These are phyloP conservation scores for Wickerhamomyces hampshirensis DNA, from an alignment of 805 yeast species.

Conservation along the genomic window DNA sequence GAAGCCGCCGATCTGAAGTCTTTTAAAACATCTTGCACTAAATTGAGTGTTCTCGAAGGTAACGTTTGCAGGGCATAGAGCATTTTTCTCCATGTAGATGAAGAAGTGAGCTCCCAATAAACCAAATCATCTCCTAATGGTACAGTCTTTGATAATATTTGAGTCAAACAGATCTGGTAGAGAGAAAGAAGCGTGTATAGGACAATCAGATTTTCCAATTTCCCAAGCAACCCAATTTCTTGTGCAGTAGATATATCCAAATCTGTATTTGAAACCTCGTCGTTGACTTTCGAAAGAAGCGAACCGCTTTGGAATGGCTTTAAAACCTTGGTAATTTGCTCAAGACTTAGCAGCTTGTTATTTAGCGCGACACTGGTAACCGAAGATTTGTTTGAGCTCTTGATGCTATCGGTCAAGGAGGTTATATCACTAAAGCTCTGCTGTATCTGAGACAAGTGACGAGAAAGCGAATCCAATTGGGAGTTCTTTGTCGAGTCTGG, in stretches of 20 bases:
- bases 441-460: background rate
- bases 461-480: background rate
- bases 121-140: slow-evolving; percentile 39
- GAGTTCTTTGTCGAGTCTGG: background rate
- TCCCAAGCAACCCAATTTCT: slow-evolving; percentile 12
- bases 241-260: background rate
- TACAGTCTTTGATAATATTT: slow-evolving; percentile 35
- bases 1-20: slow-evolving; percentile 23
- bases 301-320: slow-evolving; percentile 12
- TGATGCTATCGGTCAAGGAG: slow-evolving; percentile 1
- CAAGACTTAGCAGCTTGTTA: slow-evolving; percentile 8
- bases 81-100: slow-evolving; percentile 27
- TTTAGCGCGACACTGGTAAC: slow-evolving; percentile 3
- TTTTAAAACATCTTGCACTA: slow-evolving; percentile 16
- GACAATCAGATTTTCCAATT: slow-evolving; percentile 26
- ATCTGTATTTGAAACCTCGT: background rate
- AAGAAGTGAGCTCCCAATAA: slow-evolving; percentile 39
- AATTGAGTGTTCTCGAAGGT: slow-evolving; percentile 23
- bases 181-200: slow-evolving; percentile 29
- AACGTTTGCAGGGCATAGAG: slow-evolving; percentile 38
- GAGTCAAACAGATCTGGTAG: slow-evolving; percentile 31
- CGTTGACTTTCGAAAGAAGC: slow-evolving; percentile 1
- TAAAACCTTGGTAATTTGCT: slow-evolving; percentile 6
- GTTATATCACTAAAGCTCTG: slow-evolving; percentile 6
- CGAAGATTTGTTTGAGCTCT: slow-evolving; percentile 1